phyloP scores from a whole-genome alignment of 352 stramenopile genomes.

The Achlya hypogyna region DNA sequence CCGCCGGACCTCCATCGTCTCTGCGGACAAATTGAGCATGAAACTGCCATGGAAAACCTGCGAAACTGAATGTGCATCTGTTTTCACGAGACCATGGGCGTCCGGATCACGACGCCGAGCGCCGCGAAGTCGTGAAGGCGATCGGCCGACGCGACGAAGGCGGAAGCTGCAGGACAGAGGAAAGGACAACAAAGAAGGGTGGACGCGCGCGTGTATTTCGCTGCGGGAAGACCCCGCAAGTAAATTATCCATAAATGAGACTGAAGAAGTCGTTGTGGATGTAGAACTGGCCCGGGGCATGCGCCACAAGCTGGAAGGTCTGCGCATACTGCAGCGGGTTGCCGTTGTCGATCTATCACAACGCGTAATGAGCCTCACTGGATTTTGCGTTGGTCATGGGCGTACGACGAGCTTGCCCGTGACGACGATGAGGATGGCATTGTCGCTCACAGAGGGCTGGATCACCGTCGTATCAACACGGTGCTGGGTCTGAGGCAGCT shows the following conservation, averaged over 20 bases:
- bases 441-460: conserved; percentile 83
- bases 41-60: too few relatives aligned
- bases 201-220: background rate
- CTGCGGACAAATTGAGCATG: too few relatives aligned
- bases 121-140: too few relatives aligned
- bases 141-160: too few relatives aligned
- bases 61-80: too few relatives aligned
- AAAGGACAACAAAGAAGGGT: background rate
- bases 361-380: background rate
- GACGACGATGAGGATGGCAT: conserved; percentile 94
- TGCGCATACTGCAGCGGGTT: conserved; percentile 95
- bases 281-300: conserved; percentile 91
- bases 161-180: too few relatives aligned
- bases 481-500: conserved; percentile 61
- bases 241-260: conserved; percentile 92
- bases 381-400: background rate
- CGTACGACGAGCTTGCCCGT: conserved; percentile 79
- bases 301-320: conserved; percentile 93
- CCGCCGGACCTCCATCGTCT: background rate
- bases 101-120: too few relatives aligned
- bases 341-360: conserved; percentile 83
- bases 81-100: too few relatives aligned
- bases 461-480: conserved; percentile 87
- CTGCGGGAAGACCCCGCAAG: background rate
- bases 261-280: conserved; percentile 97